Conservation (phyloP, 2,329 filamentous ascomycete genomes). For the Elsinoe batatas region DNA sequence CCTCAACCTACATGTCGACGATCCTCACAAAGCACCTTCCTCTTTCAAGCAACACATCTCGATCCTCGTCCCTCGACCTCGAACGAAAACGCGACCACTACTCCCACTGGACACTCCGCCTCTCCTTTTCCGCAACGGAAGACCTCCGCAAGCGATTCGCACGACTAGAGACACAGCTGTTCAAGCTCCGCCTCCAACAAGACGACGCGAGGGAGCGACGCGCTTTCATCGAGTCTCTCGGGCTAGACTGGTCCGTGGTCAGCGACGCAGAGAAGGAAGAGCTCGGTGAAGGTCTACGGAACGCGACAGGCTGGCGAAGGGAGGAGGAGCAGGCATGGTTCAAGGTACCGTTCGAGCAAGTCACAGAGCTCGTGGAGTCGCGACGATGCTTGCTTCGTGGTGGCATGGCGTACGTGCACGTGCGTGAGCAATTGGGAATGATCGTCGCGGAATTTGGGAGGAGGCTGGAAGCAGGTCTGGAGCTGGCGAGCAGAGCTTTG, state of each 20-base stretch:
- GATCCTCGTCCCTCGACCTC: slow-evolving; percentile 46
- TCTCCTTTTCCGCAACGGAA: slow-evolving; percentile 86
- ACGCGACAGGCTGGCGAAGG: slow-evolving; percentile 42
- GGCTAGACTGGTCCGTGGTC: slow-evolving; percentile 77
- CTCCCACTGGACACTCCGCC: slow-evolving; percentile 88
- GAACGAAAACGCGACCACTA: slow-evolving; percentile 95
- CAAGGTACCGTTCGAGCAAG: slow-evolving; percentile 91
- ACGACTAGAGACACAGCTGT: slow-evolving; percentile 80
- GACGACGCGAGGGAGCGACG: slow-evolving; percentile 65
- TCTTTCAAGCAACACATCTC: slow-evolving; percentile 64
- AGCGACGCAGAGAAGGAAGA: slow-evolving; percentile 67
- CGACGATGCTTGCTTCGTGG: slow-evolving; percentile 64
- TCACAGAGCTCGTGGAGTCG: slow-evolving; percentile 79
- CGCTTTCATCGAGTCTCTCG: slow-evolving; percentile 65
- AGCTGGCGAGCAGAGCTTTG: slow-evolving; percentile 82
- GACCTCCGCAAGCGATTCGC: slow-evolving; percentile 80
- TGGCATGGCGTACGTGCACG: slow-evolving; percentile 86
- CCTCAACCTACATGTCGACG: slow-evolving; percentile 70
- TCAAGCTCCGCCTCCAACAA: slow-evolving; percentile 68
- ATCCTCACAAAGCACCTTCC: slow-evolving; percentile 81
- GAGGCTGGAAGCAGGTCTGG: slow-evolving; percentile 69
- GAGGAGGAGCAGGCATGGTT: slow-evolving; percentile 81
- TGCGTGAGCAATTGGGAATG: slow-evolving; percentile 77
- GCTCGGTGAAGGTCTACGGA: slow-evolving; percentile 52
- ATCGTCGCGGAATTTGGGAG: slow-evolving; percentile 78